phyloP scores from a whole-genome alignment of 208 protist species.

The Acanthamoeba quina region DNA sequence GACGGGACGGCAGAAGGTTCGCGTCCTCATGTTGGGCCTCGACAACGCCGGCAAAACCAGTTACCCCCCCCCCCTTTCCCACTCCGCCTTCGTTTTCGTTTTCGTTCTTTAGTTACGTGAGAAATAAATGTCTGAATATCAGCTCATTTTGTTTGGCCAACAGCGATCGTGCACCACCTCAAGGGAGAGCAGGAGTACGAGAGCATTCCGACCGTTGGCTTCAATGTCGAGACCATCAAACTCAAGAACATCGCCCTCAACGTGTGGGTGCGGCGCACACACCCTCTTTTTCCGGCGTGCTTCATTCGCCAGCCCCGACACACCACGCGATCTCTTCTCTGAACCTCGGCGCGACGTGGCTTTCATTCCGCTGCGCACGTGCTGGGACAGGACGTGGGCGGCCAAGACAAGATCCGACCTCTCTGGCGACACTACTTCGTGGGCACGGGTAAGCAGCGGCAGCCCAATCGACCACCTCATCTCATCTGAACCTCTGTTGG shows the following conservation, averaged over 20 bases:
- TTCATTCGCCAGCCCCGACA: not conserved
- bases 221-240: constrained; percentile 98
- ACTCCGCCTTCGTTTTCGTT: not conserved
- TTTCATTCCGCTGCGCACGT: not conserved
- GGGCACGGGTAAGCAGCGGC: constrained; percentile 89
- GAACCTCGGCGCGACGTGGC: not conserved
- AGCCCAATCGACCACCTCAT: not conserved
- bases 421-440: constrained; percentile 98
- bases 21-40: constrained; percentile 96
- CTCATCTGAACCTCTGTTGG: not conserved
- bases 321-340: not conserved
- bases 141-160: not conserved
- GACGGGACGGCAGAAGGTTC: constrained; percentile 89
- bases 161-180: constrained; percentile 96
- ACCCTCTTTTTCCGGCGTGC: too few species aligned
- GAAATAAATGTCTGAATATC: not conserved
- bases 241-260: constrained; percentile 96
- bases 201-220: constrained; percentile 97
- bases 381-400: constrained; percentile 87
- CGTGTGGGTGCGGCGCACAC: constrained; percentile 91
- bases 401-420: constrained; percentile 97
- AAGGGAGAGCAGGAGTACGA: constrained; percentile 94
- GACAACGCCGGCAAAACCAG: constrained; percentile 98
- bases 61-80: not conserved
- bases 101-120: constrained; percentile 59